Evolutionary conservation across 352 stramenopile genomes (phyloP), one percentile per base, ranked within the genome.

Genomic region (Phytophthora citrophthora): DNA sequence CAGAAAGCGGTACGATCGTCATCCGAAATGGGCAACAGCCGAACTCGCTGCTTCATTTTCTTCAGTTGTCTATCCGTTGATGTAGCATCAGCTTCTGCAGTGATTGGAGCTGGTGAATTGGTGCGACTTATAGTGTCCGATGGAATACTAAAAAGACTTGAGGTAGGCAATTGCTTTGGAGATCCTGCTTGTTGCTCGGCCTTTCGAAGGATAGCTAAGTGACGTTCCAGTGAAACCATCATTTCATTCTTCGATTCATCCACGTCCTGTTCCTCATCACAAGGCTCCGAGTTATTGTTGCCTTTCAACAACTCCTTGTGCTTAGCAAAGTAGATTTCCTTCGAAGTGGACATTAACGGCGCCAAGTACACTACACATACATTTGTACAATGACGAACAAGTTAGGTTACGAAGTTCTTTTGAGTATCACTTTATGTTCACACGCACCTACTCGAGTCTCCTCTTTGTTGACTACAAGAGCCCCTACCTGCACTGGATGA

Each of bases 11-110:
- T 40, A 2, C 57, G 54, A 2, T 83, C 81, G n/a, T 76, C 59
- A 23, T 85, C 74, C 10, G 68, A 77, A 48, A 76, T 64, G 0
- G 81, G 78, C 44, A 90, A 55, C 7, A 85, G 55, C 5, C 40
- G 63, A 1, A 90, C 61, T 20, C 76, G 63, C 32, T 79, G 71
- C 53, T 83, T 83, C 44, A 87, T 72, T 15, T 61, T 76, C 43
- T 78, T 72, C 15, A 90, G 56, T 36, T 88, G 65, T 11, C 74
- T 70, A 32, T 85, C 61, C 5, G 72, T 59, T 9, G 43, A 40
- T 49, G 29, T 10, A 49, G 52, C 31, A 34, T 4, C 20, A 31
- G 27, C 12, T 20, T 70, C 47, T 9, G 13, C 11, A 1, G 27
- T 31, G 47, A 7, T 16, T 24, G 34, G 24, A 4, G 16, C 27